phyloP scores from a whole-genome alignment of 805 yeast genomes.

The Saccharomycopsis vini region DNA sequence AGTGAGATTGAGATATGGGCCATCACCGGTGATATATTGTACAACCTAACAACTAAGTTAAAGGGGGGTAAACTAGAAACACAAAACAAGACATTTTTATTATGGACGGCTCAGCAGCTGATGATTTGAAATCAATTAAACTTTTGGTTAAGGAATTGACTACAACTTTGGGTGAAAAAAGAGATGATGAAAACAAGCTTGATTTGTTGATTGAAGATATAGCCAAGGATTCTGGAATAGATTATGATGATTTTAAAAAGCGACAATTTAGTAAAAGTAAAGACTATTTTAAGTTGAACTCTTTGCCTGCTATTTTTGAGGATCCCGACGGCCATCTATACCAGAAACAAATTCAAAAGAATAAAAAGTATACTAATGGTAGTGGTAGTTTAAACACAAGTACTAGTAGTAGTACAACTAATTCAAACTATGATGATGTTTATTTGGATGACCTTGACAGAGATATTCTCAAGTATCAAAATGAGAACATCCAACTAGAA shows the following conservation, averaged over 20 bases:
- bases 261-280: constrained; percentile 13
- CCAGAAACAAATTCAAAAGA: not conserved
- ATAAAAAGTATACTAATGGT: not conserved
- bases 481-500: constrained; percentile 12
- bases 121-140: constrained; percentile 18
- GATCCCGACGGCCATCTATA: not conserved
- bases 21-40: no score
- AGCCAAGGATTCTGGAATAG: constrained; percentile 18
- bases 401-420: not conserved
- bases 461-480: constrained; percentile 11
- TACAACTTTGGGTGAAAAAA: constrained; percentile 8
- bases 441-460: constrained; percentile 8
- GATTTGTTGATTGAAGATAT: constrained; percentile 14
- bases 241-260: constrained; percentile 16
- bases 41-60: no score
- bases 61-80: no score
- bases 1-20: no score
- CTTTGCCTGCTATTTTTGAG: not conserved
- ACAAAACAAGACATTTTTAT: no score
- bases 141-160: constrained; percentile 15
- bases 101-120: constrained; percentile 21
- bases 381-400: not conserved
- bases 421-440: constrained; percentile 1
- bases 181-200: constrained; percentile 14
- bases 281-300: constrained; percentile 13